Evolutionary conservation across 1,139 yeast genomes (phyloP), one percentile per base, ranked within the genome.

Genomic region (Suhomyces choctaworum): DNA sequence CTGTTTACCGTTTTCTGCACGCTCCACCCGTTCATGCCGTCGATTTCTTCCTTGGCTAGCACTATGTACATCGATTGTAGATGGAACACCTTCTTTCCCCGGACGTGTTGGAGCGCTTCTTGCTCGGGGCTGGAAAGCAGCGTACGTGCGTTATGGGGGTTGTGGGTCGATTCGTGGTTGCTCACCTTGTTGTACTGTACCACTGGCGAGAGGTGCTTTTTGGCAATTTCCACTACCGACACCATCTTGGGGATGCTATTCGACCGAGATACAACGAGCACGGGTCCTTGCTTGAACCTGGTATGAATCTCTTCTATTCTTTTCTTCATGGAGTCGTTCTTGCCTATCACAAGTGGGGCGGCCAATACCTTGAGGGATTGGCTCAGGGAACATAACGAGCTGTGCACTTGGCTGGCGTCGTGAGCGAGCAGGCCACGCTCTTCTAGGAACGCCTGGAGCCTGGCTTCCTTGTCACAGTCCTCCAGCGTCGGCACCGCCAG

Each of bases 161-260:
- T 34, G 14, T 32, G 14, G 15, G 19, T 19, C 10, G 52, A 39
- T 13, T 37, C 32, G 26, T 30, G 39, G 24, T 31, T 31, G 13
- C 19, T 23, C 10, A 46, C 43, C 29, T 41, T 46, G 32, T 49
- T 49, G 32, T 25, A 42, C 25, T 49, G 53, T 22, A n/a, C 36
- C 11, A 17, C 21, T 12, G 14, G 20, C 13, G 24, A 26, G 31
- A 24, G 29, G 15, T 27, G 30, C 19, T 37, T 39, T 32, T 60
- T 61, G 10, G 46, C 52, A n/a, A 62, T 60, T 34, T 62, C 66
- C 10, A 53, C 45, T 5, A 61, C 47, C 4, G 62, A 48, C 9
- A 62, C 46, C 21, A 55, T 36, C 39, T 62, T 62, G n/a, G 54
- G 44, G 4, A 60, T 48, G 2, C 52, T 47, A 9, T 37, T 45